Conservation (phyloP, 495 filamentous ascomycete species). For the Chaetomium tenue region DNA sequence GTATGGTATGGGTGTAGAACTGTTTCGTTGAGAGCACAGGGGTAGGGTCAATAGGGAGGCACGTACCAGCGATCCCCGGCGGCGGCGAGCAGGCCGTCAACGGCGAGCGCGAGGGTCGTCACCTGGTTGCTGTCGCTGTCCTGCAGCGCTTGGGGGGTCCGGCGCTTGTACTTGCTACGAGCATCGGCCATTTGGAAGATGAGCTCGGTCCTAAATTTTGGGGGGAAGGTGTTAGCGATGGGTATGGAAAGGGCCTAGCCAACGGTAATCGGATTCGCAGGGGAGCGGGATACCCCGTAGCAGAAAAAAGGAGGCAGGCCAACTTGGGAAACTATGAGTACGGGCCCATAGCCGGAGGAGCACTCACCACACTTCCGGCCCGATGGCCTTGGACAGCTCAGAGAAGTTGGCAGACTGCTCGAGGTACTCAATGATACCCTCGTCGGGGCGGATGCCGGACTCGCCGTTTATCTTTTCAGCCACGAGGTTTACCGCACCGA, state of each 20-base stretch:
- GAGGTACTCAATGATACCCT: constrained; percentile 11
- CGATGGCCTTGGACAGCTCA: neutral
- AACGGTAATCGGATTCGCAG: no score
- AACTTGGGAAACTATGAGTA: no score
- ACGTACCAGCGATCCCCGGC: neutral
- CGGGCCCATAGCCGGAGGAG: no score
- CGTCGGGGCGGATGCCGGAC: constrained; percentile 6
- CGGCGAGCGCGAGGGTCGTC: neutral
- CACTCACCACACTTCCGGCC: no score
- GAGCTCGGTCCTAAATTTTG: no score
- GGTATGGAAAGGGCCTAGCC: no score
- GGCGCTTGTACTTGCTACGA: constrained; percentile 1
- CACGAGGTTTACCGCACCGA: neutral
- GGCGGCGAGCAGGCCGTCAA: constrained; percentile 5
- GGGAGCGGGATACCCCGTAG: no score
- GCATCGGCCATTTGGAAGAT: constrained; percentile 5
- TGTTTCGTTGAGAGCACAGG: no score
- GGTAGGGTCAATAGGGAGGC: no score
- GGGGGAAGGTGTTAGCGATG: no score
- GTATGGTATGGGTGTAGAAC: no score
- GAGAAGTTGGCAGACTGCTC: constrained; percentile 8
- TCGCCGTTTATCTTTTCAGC: neutral
- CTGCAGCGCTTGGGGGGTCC: neutral
- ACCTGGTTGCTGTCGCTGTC: neutral
- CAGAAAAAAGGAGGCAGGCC: no score